Base-by-base conservation (phyloP, 257 asterid genomes). In the Galeopsis tetrahit region DNA sequence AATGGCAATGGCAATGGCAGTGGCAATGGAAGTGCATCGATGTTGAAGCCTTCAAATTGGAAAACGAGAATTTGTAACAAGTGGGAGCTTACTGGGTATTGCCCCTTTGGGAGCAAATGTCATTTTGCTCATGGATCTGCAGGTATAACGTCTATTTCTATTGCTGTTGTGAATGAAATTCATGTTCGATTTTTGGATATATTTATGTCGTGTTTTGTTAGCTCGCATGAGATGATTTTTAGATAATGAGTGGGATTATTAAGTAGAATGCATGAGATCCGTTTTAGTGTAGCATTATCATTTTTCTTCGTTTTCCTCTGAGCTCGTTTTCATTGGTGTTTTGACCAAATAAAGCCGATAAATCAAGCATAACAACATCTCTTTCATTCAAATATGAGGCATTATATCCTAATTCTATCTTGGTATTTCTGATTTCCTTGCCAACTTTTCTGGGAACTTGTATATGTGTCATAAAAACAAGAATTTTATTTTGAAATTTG, bases 61-160 rank as follows among this genome's bases (percentile, higher is more conserved):
- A 90, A 90, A 71, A 90, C 97, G 9, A 86, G 97, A 79, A 90
- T 90, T 57, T 90, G 96, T 82, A 88, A 88, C 59, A 90, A 90
- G 82, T 90, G 95, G 95, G 96, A 90, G 83, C 75, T 84, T 63
- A 88, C 96, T 0, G 97, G 97, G 5, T 88, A 88, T 69, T 90
- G 95, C 59, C 96, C 96, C 4, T 90, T 86, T 35, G 97, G 97
- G 13, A 83, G 80, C 86, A 90, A 90, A 87, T 90, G 97, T 73
- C 93, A 87, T 83, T 89, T 89, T 84, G 93, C 96, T 79, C 96
- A 90, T 82, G 92, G 96, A 28, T 79, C 80, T 39, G 88, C 82
- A 79, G 91, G 96, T 89, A 87, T 63, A 60, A 42, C 35, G 17
- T 49, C 33, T 73, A 36, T 21, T 17, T 66, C 43, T 66, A 34